A percentile compares a stretch with the other conserved stretches of the same genome.
phyloP scores from a whole-genome alignment of 805 yeast genomes.

The Metschnikowia lochheadii region DNA sequence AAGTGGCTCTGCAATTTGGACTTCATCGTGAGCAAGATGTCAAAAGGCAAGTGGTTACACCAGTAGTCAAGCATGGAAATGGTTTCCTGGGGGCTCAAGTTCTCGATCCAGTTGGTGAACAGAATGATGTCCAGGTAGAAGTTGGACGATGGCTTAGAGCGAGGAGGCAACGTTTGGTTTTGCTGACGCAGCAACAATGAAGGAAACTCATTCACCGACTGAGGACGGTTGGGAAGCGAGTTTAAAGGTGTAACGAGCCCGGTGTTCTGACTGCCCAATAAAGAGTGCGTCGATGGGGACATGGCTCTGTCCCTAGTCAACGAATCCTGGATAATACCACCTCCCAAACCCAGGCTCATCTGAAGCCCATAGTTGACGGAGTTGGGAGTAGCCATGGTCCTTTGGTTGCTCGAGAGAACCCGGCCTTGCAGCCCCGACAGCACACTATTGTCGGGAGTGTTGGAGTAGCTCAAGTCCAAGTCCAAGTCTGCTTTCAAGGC shows the following conservation, averaged over 20 bases:
- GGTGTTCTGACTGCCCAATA: constrained; percentile 23
- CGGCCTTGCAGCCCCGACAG: constrained; percentile 1
- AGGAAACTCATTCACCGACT: constrained; percentile 38
- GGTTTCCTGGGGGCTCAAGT: constrained; percentile 47
- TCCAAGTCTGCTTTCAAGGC: constrained; percentile 45
- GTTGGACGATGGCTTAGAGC: constrained; percentile 17
- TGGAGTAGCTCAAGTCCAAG: constrained; percentile 33
- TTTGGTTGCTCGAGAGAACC: constrained; percentile 11
- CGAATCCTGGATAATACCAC: constrained; percentile 5
- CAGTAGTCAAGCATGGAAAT: constrained; percentile 52
- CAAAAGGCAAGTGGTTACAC: constrained; percentile 48
- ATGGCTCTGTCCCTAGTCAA: constrained; percentile 21
- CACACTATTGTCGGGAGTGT: constrained; percentile 2
- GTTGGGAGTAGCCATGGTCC: constrained; percentile 18
- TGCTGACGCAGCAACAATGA: constrained; percentile 9
- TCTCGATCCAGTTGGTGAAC: constrained; percentile 31
- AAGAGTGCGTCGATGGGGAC: constrained; percentile 22
- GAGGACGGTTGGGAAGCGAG: constrained; percentile 38
- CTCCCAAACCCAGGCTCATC: constrained; percentile 1
- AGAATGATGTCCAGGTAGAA: constrained; percentile 44
- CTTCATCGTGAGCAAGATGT: constrained; percentile 47
- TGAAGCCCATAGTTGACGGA: constrained; percentile 8
- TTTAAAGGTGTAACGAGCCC: constrained; percentile 28
- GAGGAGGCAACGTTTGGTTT: constrained; percentile 4
- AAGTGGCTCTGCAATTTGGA: constrained; percentile 42